phyloP scores from a whole-genome alignment of 2,329 filamentous ascomycete genomes.

The Plectosphaerella sp. region DNA sequence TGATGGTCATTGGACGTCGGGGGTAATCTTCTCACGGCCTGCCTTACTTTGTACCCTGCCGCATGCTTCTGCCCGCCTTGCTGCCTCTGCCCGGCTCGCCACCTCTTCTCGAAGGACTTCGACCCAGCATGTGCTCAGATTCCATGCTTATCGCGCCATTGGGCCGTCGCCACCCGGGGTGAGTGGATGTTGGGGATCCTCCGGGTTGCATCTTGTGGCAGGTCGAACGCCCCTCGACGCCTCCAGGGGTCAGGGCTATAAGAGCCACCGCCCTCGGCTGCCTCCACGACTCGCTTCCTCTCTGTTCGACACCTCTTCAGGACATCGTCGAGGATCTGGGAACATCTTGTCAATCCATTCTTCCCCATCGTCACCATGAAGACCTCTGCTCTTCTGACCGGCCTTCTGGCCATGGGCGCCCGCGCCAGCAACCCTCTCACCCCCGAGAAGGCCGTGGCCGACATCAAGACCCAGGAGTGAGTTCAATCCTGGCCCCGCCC shows the following conservation, averaged over 20 bases:
- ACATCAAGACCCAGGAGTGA: conserved; percentile 32
- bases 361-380: conserved; percentile 8
- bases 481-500: conserved; percentile 6
- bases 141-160: conserved; percentile 3
- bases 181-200: neutral
- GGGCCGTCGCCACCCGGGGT: neutral
- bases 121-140: neutral
- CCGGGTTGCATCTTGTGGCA: neutral
- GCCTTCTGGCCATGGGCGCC: conserved; percentile 9
- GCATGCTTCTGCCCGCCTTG: neutral
- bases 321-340: neutral
- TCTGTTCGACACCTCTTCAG: neutral
- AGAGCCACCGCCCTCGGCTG: neutral
- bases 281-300: neutral
- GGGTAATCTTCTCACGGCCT: neutral
- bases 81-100: too few relatives aligned
- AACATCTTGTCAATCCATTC: neutral
- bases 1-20: neutral
- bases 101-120: neutral
- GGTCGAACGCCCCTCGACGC: neutral
- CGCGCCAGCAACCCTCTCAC: conserved; percentile 24
- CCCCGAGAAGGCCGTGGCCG: conserved; percentile 32
- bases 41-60: neutral
- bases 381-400: conserved; percentile 9
- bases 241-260: neutral